Evolutionary conservation across 2,329 filamentous ascomycete species (phyloP).

Genomic region (Dactylonectria macrodidyma): DNA sequence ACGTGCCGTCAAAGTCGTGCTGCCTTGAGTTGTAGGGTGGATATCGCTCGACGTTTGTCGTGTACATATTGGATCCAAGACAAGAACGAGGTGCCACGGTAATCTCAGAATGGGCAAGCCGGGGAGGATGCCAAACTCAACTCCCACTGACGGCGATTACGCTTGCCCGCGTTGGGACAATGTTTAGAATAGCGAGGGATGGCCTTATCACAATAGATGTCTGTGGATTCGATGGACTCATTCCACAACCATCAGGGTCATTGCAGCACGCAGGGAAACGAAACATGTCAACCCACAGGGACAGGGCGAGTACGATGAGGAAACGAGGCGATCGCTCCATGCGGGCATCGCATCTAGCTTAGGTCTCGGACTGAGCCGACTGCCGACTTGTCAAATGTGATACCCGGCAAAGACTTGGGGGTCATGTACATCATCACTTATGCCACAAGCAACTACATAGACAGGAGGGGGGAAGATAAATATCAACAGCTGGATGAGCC

Average conservation of each 20-base stretch:
- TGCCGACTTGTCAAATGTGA: conserved; percentile 25
- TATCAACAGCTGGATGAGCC: background rate
- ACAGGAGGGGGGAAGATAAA: background rate
- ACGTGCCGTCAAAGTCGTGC: background rate
- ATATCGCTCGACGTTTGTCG: background rate
- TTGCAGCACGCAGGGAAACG: background rate
- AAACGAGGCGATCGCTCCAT: background rate
- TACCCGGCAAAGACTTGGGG: background rate
- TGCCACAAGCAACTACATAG: background rate
- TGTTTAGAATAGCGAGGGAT: background rate
- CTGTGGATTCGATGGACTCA: background rate
- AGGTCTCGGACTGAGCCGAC: conserved; percentile 9
- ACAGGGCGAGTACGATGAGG: background rate
- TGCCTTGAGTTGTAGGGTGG: background rate
- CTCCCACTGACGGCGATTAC: background rate
- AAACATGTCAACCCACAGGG: background rate
- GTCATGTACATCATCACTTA: background rate
- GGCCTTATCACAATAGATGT: background rate
- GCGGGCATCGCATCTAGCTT: conserved; percentile 3
- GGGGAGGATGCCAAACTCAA: conserved; percentile 1
- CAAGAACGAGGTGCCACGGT: conserved; percentile 15
- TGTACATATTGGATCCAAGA: background rate
- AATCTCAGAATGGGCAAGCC: conserved; percentile 9
- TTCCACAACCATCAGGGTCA: background rate
- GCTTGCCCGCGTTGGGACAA: background rate